These are phyloP conservation scores for Dicorynia guianensis DNA, from an alignment of 306 rosid species.

Conservation along the genomic window DNA sequence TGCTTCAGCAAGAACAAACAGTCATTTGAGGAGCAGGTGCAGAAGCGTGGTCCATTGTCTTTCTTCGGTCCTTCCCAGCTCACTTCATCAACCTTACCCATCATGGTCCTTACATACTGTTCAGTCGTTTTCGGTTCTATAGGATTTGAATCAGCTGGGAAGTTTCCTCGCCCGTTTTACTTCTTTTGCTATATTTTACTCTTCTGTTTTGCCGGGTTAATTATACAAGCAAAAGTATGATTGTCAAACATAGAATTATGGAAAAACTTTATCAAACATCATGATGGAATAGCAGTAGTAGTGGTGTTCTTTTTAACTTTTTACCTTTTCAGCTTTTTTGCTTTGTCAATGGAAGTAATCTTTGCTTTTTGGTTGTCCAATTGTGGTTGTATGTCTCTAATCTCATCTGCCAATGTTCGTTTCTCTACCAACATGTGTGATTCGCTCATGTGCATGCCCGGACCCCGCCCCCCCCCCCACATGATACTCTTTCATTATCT, in stretches of 20 bases:
- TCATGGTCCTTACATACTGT: constrained; percentile 56
- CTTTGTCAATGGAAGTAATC: constrained; percentile 64
- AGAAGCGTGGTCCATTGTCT: constrained; percentile 78
- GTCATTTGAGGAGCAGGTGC: constrained; percentile 82
- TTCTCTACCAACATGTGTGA: constrained; percentile 47
- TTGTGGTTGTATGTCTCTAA: constrained; percentile 49
- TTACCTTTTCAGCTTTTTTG: constrained; percentile 40
- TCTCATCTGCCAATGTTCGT: constrained; percentile 47
- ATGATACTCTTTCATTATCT: constrained; percentile 45
- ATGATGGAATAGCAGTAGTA: constrained; percentile 59
- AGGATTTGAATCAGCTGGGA: constrained; percentile 70
- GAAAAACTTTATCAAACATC: constrained; percentile 58
- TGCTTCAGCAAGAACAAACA: constrained; percentile 75
- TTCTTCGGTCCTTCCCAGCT: constrained; percentile 39
- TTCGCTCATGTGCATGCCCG: constrained; percentile 60
- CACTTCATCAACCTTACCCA: constrained; percentile 44
- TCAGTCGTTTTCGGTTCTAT: constrained; percentile 58
- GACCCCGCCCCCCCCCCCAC: constrained; percentile 47
- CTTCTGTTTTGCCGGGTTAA: constrained; percentile 53
- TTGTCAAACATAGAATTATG: constrained; percentile 64
- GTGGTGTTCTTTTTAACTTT: constrained; percentile 57
- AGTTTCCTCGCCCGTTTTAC: constrained; percentile 6
- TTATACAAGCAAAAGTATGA: constrained; percentile 70
- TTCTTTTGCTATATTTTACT: constrained; percentile 21
- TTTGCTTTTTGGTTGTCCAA: constrained; percentile 57